Conservation (phyloP, 176 grass and related monocot species). For the Dendrocalamus sinicus region DNA sequence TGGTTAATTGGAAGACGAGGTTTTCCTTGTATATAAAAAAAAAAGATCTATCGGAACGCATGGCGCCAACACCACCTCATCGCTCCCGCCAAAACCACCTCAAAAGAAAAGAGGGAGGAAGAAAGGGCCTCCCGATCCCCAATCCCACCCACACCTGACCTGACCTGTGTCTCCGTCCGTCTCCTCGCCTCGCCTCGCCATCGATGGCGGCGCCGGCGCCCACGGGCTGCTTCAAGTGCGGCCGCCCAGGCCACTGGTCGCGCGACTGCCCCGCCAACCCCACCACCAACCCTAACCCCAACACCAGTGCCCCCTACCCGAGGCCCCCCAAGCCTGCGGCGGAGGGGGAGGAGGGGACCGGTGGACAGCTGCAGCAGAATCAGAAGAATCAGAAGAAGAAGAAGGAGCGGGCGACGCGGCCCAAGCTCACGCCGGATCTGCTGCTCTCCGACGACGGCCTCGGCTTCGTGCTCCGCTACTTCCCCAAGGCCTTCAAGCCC, state of each 20-base stretch:
- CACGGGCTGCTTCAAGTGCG: slow-evolving; percentile 85
- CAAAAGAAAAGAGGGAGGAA: too few species aligned
- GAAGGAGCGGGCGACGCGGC: slow-evolving; percentile 59
- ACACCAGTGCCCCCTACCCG: slow-evolving; percentile 32
- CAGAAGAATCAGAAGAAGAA: slow-evolving; percentile 35
- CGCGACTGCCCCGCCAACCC: slow-evolving; percentile 62
- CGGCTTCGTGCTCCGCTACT: slow-evolving; percentile 75
- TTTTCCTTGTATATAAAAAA: too few species aligned
- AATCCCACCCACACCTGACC: not conserved
- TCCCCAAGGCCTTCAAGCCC: slow-evolving; percentile 77
- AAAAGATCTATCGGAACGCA: too few species aligned
- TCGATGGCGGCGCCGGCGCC: slow-evolving; percentile 54
- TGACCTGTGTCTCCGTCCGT: too few species aligned
- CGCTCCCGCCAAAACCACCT: not conserved
- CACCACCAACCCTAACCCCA: slow-evolving; percentile 28
- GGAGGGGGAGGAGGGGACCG: slow-evolving; percentile 2
- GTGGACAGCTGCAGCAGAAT: not conserved
- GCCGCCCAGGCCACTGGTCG: slow-evolving; percentile 81
- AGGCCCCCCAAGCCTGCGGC: slow-evolving; percentile 15
- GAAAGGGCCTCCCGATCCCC: not conserved
- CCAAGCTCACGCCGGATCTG: slow-evolving; percentile 77
- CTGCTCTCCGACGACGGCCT: slow-evolving; percentile 83
- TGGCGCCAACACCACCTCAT: not conserved
- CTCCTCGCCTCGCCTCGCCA: not conserved
- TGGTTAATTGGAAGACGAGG: too few species aligned